Evolutionary conservation across 2,329 filamentous ascomycete genomes (phyloP).

Genomic region (Fusarium lateritium): DNA sequence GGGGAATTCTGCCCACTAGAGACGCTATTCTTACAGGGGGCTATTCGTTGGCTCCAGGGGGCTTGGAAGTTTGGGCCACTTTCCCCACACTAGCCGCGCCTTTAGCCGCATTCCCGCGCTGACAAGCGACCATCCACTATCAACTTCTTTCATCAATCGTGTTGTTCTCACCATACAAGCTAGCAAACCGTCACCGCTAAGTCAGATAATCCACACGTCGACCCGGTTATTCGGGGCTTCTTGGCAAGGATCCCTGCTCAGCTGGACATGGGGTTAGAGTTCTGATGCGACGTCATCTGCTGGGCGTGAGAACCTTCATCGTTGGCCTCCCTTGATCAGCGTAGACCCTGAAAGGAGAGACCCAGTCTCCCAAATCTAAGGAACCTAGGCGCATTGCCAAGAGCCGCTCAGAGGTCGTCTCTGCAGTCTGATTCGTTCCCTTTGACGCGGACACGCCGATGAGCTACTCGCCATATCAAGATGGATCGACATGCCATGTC

Average conservation of each 20-base stretch:
- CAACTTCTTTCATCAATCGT: conserved; percentile 12
- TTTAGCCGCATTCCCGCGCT: conserved; percentile 42
- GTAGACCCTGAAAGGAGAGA: conserved; percentile 17
- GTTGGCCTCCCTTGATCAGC: conserved; percentile 37
- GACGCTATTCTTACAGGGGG: conserved; percentile 35
- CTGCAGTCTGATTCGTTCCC: conserved; percentile 16
- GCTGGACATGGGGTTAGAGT: conserved; percentile 42
- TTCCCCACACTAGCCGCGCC: conserved; percentile 33
- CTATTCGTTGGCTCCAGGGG: conserved; percentile 3
- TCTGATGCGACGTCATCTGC: conserved; percentile 34
- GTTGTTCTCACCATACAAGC: not conserved
- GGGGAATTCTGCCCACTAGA: conserved; percentile 31
- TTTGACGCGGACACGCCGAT: conserved; percentile 40
- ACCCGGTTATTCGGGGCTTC: conserved; percentile 29
- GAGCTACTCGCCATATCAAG: conserved; percentile 12
- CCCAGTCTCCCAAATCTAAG: conserved; percentile 5
- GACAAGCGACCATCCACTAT: conserved; percentile 35
- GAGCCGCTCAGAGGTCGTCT: conserved; percentile 9
- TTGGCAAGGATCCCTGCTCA: conserved; percentile 40
- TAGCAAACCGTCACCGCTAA: conserved; percentile 21
- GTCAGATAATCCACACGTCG: conserved; percentile 6
- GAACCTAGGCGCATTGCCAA: conserved; percentile 16
- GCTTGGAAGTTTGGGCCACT: conserved; percentile 9
- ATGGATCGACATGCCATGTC: conserved; percentile 31
- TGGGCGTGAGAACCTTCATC: not conserved